Percentiles rank a stretch among this genome's conserved stretches.
Evolutionary conservation across 805 yeast species (phyloP).

Genomic region (Clavispora carvajalis): DNA sequence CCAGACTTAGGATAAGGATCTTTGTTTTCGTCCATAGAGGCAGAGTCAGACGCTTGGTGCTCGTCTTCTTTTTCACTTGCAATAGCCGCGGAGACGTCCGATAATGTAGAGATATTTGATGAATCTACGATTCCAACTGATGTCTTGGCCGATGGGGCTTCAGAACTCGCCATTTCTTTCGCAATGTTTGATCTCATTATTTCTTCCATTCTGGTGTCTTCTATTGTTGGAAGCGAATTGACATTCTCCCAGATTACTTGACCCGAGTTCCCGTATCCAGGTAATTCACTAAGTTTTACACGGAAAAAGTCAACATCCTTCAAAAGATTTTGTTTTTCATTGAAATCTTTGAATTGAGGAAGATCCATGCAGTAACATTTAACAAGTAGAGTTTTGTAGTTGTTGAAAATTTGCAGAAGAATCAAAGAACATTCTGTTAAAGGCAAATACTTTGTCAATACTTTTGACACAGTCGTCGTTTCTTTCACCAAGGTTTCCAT

Average conservation of each 20-base stretch:
- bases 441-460: slow-evolving; percentile 54
- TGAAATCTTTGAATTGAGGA: slow-evolving; percentile 44
- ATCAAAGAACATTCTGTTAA: slow-evolving; percentile 41
- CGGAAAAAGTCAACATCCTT: slow-evolving; percentile 60
- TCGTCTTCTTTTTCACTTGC: no score
- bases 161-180: slow-evolving; percentile 4
- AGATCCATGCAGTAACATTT: slow-evolving; percentile 45
- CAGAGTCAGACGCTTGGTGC: no score
- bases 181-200: slow-evolving; percentile 38
- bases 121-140: background rate
- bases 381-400: slow-evolving; percentile 51
- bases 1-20: no score
- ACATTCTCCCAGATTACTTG: slow-evolving; percentile 59
- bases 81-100: no score
- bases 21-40: no score
- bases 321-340: slow-evolving; percentile 50
- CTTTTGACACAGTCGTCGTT: slow-evolving; percentile 57
- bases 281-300: slow-evolving; percentile 52
- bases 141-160: background rate
- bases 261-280: slow-evolving; percentile 59
- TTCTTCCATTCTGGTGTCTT: slow-evolving; percentile 44
- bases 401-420: slow-evolving; percentile 48
- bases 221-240: slow-evolving; percentile 46
- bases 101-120: no score
- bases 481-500: slow-evolving; percentile 66